A percentile compares a stretch with the other conserved stretches of the same genome.
phyloP scores from a whole-genome alignment of 805 yeast genomes.

The Dipodascopsis tothii region DNA sequence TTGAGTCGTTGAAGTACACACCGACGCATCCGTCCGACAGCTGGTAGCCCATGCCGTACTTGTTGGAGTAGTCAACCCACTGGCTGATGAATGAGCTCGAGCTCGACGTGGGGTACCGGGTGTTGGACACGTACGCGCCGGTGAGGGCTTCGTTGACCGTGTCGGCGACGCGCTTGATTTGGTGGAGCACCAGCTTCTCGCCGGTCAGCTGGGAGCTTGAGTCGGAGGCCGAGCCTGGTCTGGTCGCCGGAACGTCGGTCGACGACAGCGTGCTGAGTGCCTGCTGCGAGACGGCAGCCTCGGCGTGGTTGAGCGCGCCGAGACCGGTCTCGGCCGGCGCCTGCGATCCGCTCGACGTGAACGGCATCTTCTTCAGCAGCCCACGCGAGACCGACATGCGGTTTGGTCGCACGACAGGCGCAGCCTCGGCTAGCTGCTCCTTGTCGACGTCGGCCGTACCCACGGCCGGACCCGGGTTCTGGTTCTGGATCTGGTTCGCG shows the following conservation, averaged over 20 bases:
- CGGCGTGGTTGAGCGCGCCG: constrained; percentile 2
- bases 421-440: not conserved
- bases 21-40: constrained; percentile 85
- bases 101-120: not conserved
- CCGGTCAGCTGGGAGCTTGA: constrained; percentile 34
- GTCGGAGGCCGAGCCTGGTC: not conserved
- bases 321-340: constrained; percentile 1
- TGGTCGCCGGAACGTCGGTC: not conserved
- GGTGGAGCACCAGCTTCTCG: constrained; percentile 26
- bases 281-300: constrained; percentile 1
- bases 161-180: not conserved
- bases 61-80: constrained; percentile 97
- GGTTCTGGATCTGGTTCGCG: no score
- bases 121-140: not conserved
- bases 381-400: not conserved
- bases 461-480: no score
- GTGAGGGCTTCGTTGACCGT: not conserved
- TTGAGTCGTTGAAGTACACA: constrained; percentile 77
- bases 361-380: not conserved
- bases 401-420: no score
- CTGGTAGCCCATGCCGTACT: constrained; percentile 92
- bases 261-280: no score
- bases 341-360: no score
- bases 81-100: constrained; percentile 54
- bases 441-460: not conserved